A percentile compares a stretch with the other conserved stretches of the same genome.
These are phyloP conservation scores for Roridomyces roridus DNA, from an alignment of 768 basidiomycete species.

Conservation along the genomic window DNA sequence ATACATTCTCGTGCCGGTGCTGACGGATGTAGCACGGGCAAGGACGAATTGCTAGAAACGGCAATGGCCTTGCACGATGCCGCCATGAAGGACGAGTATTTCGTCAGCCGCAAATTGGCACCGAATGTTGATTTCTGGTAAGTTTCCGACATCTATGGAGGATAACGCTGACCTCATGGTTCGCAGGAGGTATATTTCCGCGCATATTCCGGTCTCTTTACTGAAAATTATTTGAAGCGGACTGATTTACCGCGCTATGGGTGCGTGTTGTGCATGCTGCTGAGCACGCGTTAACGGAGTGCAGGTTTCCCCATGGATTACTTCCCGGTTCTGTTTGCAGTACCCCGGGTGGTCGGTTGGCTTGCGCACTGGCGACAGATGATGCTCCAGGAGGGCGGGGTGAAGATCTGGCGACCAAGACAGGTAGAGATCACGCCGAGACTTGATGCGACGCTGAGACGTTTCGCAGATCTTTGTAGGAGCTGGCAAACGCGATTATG, in stretches of 20 bases:
- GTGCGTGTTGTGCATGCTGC: constrained; percentile 43
- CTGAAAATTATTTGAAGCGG: constrained; percentile 54
- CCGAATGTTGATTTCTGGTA: constrained; percentile 95
- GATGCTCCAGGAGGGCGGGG: constrained; percentile 89
- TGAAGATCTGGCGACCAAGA: constrained; percentile 92
- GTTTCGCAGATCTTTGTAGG: constrained; percentile 78
- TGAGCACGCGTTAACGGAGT: constrained; percentile 5
- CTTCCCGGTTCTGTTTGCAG: constrained; percentile 92
- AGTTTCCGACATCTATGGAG: constrained; percentile 33
- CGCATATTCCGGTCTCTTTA: background rate
- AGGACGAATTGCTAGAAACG: constrained; percentile 84
- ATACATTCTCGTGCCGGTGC: background rate
- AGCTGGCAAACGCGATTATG: constrained; percentile 73
- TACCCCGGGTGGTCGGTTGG: constrained; percentile 93
- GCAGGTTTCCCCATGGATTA: constrained; percentile 91
- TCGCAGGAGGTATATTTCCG: constrained; percentile 59
- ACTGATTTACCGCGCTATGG: constrained; percentile 92
- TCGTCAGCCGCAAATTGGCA: constrained; percentile 78
- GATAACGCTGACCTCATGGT: constrained; percentile 21
- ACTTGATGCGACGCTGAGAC: constrained; percentile 4
- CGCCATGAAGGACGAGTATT: constrained; percentile 92
- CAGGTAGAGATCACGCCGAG: constrained; percentile 55
- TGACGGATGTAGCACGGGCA: constrained; percentile 66
- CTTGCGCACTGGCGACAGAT: constrained; percentile 95
- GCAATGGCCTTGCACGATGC: constrained; percentile 89